A percentile compares a stretch with the other conserved stretches of the same genome.
phyloP scores from a whole-genome alignment of 2,329 filamentous ascomycete genomes.

The Exophiala calicioides region DNA sequence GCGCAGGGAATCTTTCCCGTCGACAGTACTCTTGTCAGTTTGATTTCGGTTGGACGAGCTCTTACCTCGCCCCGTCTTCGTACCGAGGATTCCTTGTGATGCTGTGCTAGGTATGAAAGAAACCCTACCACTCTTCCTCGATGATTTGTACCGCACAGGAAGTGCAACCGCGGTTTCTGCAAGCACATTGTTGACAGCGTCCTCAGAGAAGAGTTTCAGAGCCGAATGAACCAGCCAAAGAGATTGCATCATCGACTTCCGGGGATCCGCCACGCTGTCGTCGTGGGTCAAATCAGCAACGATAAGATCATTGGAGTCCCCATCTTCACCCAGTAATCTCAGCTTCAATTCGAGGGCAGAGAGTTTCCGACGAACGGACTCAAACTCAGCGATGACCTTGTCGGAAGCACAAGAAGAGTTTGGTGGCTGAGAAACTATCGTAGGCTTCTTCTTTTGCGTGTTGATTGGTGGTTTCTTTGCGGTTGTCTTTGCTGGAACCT shows the following conservation, averaged over 20 bases:
- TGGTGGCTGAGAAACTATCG: not conserved
- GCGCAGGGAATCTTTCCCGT: conserved; percentile 16
- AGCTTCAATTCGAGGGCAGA: conserved; percentile 4
- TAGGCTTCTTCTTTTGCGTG: conserved; percentile 1
- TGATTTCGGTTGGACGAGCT: conserved; percentile 1
- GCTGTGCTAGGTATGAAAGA: conserved; percentile 24
- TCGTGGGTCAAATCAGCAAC: conserved; percentile 64
- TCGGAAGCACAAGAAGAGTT: not conserved
- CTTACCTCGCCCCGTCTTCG: not conserved
- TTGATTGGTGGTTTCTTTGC: conserved; percentile 11
- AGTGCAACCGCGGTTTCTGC: conserved; percentile 92
- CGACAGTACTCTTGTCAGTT: not conserved
- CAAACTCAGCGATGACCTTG: not conserved
- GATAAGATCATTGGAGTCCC: not conserved
- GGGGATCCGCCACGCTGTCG: conserved; percentile 60
- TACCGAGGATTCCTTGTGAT: not conserved
- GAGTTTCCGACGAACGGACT: not conserved
- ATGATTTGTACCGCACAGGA: conserved; percentile 55
- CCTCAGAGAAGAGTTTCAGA: conserved; percentile 21
- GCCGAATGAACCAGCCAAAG: conserved; percentile 62
- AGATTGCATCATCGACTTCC: conserved; percentile 51
- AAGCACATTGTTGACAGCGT: conserved; percentile 84
- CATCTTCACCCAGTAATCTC: conserved; percentile 46
- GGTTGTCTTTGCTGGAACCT: not conserved
- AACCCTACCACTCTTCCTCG: conserved; percentile 53